These are phyloP conservation scores for Cornus florida DNA, from an alignment of 148 eudicot genomes.

Conservation along the genomic window DNA sequence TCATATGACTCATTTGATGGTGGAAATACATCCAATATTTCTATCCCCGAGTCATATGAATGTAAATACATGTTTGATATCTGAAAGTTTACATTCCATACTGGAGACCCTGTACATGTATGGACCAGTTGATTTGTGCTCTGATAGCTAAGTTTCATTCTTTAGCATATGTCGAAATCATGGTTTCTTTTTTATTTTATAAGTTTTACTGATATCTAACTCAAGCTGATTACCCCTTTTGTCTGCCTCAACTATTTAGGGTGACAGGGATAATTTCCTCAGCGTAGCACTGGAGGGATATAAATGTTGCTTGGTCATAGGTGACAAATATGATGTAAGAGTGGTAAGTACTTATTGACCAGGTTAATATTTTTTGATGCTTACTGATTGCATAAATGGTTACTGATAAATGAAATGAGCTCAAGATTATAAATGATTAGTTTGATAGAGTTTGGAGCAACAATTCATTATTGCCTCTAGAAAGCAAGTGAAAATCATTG, in stretches of 20 bases:
- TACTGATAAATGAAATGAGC: neutral
- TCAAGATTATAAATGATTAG: neutral
- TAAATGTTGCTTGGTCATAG: constrained; percentile 78
- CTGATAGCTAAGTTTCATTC: neutral
- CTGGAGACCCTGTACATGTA: neutral
- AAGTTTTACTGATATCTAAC: neutral
- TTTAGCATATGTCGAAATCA: too few relatives aligned
- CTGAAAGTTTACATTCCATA: constrained; percentile 1
- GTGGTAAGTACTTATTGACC: constrained; percentile 52
- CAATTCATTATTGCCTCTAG: neutral
- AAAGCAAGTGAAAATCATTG: constrained; percentile 2
- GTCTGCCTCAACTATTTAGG: constrained; percentile 42
- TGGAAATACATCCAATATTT: neutral
- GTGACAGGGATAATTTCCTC: constrained; percentile 88
- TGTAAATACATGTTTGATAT: neutral
- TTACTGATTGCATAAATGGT: neutral
- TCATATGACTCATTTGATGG: neutral
- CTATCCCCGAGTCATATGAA: neutral
- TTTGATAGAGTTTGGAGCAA: too few relatives aligned
- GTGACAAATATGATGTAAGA: constrained; percentile 94
- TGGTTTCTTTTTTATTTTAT: neutral
- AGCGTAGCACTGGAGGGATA: constrained; percentile 83
- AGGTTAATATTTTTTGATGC: neutral
- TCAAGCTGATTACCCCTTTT: neutral
- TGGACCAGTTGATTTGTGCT: constrained; percentile 1